These are phyloP conservation scores for Geosmithia putterillii DNA, from an alignment of 2,329 filamentous ascomycete species.

Conservation along the genomic window DNA sequence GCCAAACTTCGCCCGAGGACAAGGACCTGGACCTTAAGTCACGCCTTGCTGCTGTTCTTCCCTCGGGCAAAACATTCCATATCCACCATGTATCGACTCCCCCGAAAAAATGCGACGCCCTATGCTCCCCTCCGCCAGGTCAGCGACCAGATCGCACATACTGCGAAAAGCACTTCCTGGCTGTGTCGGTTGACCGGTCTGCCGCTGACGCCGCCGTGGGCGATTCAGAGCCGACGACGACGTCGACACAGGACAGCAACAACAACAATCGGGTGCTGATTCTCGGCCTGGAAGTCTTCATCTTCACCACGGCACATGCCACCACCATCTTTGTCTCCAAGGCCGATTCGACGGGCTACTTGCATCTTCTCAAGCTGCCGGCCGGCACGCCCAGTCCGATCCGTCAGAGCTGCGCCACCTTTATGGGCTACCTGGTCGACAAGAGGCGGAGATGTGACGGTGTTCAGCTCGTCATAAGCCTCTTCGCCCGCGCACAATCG, in stretches of 20 bases:
- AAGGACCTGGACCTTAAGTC: conserved; percentile 5
- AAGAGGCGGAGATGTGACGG: conserved; percentile 46
- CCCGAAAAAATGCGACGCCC: conserved; percentile 58
- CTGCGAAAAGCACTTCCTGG: conserved; percentile 70
- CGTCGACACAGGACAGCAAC: conserved; percentile 12
- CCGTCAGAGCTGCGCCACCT: conserved; percentile 59
- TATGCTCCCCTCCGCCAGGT: conserved; percentile 69
- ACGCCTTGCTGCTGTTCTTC: conserved; percentile 35
- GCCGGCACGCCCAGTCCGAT: conserved; percentile 52
- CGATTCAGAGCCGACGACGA: conserved; percentile 4
- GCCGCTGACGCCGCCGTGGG: conserved; percentile 2
- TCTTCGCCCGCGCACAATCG: conserved; percentile 84
- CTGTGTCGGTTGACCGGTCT: conserved; percentile 31
- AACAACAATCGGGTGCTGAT: conserved; percentile 47
- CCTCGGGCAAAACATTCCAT: conserved; percentile 45
- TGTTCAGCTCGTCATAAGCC: conserved; percentile 64
- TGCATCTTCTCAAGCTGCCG: conserved; percentile 53
- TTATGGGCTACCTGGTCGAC: conserved; percentile 63
- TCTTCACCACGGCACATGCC: conserved; percentile 70
- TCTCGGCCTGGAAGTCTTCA: conserved; percentile 74
- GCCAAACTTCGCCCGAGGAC: background rate
- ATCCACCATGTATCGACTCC: conserved; percentile 83
- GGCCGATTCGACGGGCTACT: conserved; percentile 87
- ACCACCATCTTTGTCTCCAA: conserved; percentile 94
- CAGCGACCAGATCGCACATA: conserved; percentile 65